Base-by-base conservation (phyloP, 2,329 filamentous ascomycete genomes). In the Fusarium chlamydosporum region DNA sequence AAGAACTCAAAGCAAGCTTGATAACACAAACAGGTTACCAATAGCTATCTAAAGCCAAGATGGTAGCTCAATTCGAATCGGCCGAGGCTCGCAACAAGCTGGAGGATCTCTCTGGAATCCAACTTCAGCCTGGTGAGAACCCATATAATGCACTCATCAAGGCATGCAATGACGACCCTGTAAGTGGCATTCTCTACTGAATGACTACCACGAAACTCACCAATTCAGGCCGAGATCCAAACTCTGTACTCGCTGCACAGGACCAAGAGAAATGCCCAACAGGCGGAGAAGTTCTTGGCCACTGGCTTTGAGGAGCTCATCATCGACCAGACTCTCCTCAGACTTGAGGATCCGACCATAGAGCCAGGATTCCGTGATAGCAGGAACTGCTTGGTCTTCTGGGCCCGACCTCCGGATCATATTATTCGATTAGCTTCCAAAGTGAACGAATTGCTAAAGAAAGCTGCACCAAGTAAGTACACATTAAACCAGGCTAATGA, bases 371-470 rank as follows among this genome's bases (percentile, higher is more conserved):
- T 91, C 76, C 78, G 83, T 52, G 95, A 98, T 76, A 86, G 88
- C 41, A 85, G 95, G 40, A 86, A 97, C 74, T 96, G 94, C 76
- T 83, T 97, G 12, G 92, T 94, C 1, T 90, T 97, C 75, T 97
- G 94, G 93, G 93, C 92, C 5, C 85, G 94, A 8, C 95, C 95
- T 16, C 92, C 94, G 1, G 80, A 87, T 45, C 88, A 91, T 70
- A 83, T 97, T 18, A 83, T 91, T 45, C 80, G 85, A 20, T 80
- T 98, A 61, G 88, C 95, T 4, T 79, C 82, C 3, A 85, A 86
- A 58, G 80, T 97, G 31, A 95, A 97, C 78, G 78, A 84, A 50
- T 85, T 88, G 73, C 81, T 96, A 47, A 82, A 84, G 58, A 80
- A 83, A 20, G 85, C 88, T 20, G 90, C 90, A 15, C 92, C 93